A percentile compares a stretch with the other conserved stretches of the same genome.
These are phyloP conservation scores for Fusarium haematococcum DNA, from an alignment of 2,329 filamentous ascomycete genomes.

Conservation along the genomic window DNA sequence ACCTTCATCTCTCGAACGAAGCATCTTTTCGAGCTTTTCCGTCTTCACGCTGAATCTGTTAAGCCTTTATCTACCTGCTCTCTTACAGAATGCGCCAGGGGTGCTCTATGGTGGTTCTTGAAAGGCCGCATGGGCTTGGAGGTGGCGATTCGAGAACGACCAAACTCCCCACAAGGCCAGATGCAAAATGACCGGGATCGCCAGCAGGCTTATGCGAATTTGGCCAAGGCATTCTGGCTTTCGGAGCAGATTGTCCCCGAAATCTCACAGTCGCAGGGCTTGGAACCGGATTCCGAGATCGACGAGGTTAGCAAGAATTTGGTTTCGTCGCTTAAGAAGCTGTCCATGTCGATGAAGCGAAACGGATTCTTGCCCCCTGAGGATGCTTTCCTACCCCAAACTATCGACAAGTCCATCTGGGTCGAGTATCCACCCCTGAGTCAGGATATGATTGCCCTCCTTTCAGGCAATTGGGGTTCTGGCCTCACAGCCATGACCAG, in stretches of 20 bases:
- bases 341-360: conserved; percentile 85
- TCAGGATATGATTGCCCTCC: conserved; percentile 76
- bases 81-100: conserved; percentile 76
- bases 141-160: conserved; percentile 73
- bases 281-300: conserved; percentile 59
- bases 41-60: conserved; percentile 79
- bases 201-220: conserved; percentile 85
- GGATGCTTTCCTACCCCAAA: conserved; percentile 77
- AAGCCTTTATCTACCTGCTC: conserved; percentile 73
- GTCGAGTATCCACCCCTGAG: conserved; percentile 79
- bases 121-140: conserved; percentile 84
- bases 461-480: conserved; percentile 71
- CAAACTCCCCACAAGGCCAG: conserved; percentile 62
- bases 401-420: conserved; percentile 86
- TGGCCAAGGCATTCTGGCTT: conserved; percentile 91
- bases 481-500: conserved; percentile 61
- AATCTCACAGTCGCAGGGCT: conserved; percentile 57
- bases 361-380: conserved; percentile 82
- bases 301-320: conserved; percentile 68
- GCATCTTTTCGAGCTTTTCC: conserved; percentile 81
- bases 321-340: conserved; percentile 74
- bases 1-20: conserved; percentile 78
- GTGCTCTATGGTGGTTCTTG: conserved; percentile 90
- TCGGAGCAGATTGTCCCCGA: conserved; percentile 66
- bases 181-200: conserved; percentile 66